A percentile compares a stretch with the other conserved stretches of the same genome.
These are phyloP conservation scores for Fraxinus nigra DNA, from an alignment of 305 asterid genomes.

Conservation along the genomic window DNA sequence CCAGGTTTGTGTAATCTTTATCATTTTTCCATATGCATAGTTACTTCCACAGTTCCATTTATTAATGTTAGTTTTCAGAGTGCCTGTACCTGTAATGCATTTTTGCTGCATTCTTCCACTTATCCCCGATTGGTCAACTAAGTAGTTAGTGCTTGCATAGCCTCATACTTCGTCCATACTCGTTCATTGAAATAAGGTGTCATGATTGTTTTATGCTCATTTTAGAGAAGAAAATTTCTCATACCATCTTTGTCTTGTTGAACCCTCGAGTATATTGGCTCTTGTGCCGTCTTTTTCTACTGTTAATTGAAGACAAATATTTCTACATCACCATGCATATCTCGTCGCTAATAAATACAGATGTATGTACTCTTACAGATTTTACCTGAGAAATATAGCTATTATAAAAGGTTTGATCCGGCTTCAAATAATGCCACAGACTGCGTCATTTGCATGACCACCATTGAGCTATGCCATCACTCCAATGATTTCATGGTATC, in stretches of 20 bases:
- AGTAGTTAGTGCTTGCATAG: not conserved
- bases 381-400: slow-evolving; percentile 90
- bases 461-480: slow-evolving; percentile 64
- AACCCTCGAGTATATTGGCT: not conserved
- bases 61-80: not conserved
- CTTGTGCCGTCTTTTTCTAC: not conserved
- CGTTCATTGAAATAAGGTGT: not conserved
- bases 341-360: not conserved
- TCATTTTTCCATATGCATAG: not conserved
- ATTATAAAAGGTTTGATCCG: slow-evolving; percentile 67
- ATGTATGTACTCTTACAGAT: slow-evolving; percentile 31
- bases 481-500: slow-evolving; percentile 83
- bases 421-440: slow-evolving; percentile 61
- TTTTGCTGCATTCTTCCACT: not conserved
- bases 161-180: not conserved
- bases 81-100: not conserved
- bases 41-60: not conserved
- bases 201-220: not conserved
- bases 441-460: slow-evolving; percentile 96
- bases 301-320: not conserved
- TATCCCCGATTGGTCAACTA: not conserved
- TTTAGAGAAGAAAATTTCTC: not conserved
- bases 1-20: slow-evolving; percentile 49
- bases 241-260: not conserved
- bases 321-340: not conserved